These are phyloP conservation scores for Pythium oligandrum DNA, from an alignment of 352 stramenopile genomes.

Conservation along the genomic window DNA sequence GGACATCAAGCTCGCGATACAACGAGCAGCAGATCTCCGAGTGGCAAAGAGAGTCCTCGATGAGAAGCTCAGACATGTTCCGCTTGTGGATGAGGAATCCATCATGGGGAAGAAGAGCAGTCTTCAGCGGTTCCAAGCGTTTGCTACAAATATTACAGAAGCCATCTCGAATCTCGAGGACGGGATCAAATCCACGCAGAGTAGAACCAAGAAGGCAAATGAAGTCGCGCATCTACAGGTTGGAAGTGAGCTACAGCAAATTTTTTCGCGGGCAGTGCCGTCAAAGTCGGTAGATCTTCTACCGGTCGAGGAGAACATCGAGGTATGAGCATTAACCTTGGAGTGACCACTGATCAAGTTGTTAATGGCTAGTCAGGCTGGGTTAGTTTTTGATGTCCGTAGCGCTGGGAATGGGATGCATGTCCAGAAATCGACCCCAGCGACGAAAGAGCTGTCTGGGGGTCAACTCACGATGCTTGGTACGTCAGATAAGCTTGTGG, in stretches of 20 bases:
- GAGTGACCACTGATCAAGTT: too few relatives aligned
- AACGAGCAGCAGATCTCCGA: too few relatives aligned
- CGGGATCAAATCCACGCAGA: conserved; percentile 20
- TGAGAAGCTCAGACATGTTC: conserved; percentile 4
- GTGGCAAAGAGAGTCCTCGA: conserved; percentile 5
- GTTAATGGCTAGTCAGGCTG: conserved; percentile 2
- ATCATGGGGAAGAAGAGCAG: conserved; percentile 16
- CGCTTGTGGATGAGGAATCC: conserved; percentile 8
- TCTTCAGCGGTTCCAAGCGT: conserved; percentile 11
- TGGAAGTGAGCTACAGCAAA: conserved; percentile 11
- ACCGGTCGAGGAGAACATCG: conserved; percentile 11
- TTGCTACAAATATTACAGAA: conserved; percentile 8
- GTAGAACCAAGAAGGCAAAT: conserved; percentile 20
- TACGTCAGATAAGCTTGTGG: conserved; percentile 1
- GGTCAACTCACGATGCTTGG: conserved; percentile 37
- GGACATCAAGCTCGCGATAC: neutral
- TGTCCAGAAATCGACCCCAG: neutral
- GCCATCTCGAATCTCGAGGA: conserved; percentile 20
- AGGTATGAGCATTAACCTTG: conserved; percentile 8
- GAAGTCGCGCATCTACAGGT: conserved; percentile 18
- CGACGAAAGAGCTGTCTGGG: conserved; percentile 28
- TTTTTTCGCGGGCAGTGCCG: conserved; percentile 25
- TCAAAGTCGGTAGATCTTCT: conserved; percentile 14
- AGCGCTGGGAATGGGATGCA: too few relatives aligned
- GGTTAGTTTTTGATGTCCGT: conserved; percentile 8